Evolutionary conservation across 331 rosid species (phyloP), one percentile per base, ranked within the genome.

Genomic region (Arachis monticola): DNA sequence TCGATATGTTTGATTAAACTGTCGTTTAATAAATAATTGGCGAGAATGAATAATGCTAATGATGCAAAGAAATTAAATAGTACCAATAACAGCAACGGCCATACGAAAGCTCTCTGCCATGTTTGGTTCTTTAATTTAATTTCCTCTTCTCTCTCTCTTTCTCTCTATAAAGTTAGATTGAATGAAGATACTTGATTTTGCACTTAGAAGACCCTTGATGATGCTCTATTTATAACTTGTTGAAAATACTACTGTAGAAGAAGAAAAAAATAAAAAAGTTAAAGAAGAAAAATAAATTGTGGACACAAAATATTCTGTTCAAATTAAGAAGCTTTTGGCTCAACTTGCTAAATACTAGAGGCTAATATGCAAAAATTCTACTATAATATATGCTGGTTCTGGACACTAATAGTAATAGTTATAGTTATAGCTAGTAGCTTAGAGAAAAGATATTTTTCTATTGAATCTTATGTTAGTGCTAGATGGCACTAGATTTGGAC

Each of bases 81-180:
- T 86, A 90, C 91, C 93, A 85, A 88, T 55, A 67, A 86, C 83
- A 56, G 91, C 93, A 46, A 82, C 58, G 8, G 78, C 80, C 87
- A 88, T n/a, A 58, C 86, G 87, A 72, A 83, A 42, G 42, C 12
- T 6, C 45, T 76, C 80, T 47, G 74, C 74, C 87, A 83, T 83
- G 82, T 72, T 80, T 61, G 14, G 69, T 14, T 65, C 41, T 46
- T 68, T 22, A 2, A 4, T 51, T 1, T 13, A 35, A 35, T 22
- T 58, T 10, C 4, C 0, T 64, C 73, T 73, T 73, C n/a, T 5
- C 40, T 35, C 40, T 35, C 40, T 35, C 40, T 35, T 2, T 35
- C 40, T 35, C 40, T 35, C 40, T 35, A 35, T 35, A 4, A 40
- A 14, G 31, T 41, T 40, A 60, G 59, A 61, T 44, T 64, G 27